Percentiles rank a stretch among this genome's conserved stretches.
Conservation (phyloP, 1,284 basidiomycete genomes). For the Ustilago tritici region DNA sequence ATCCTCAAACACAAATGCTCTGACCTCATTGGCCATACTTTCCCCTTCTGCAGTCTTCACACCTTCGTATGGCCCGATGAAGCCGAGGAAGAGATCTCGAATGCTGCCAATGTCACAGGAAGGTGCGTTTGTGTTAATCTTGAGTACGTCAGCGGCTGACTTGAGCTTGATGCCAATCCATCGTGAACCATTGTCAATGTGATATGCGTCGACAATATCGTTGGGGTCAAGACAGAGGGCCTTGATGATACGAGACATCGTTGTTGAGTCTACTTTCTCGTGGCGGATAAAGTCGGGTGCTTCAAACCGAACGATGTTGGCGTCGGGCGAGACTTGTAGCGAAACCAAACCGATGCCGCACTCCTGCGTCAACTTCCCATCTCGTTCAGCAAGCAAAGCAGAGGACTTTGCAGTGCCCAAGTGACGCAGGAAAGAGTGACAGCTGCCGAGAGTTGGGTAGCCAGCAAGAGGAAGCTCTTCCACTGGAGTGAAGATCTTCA, state of each 20-base stretch:
- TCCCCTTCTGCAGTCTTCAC: conserved; percentile 29
- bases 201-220: conserved; percentile 40
- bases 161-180: conserved; percentile 57
- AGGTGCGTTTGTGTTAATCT: conserved; percentile 28
- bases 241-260: conserved; percentile 23
- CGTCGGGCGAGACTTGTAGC: conserved; percentile 27
- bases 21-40: conserved; percentile 40
- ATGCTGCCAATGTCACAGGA: conserved; percentile 17
- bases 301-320: conserved; percentile 26
- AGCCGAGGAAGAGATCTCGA: conserved; percentile 43
- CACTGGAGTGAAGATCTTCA: conserved; percentile 60
- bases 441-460: conserved; percentile 62
- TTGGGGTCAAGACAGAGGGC: conserved; percentile 29
- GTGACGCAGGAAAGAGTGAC: conserved; percentile 46
- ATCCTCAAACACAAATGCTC: conserved; percentile 45
- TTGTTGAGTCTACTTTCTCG: conserved; percentile 36
- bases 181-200: conserved; percentile 61
- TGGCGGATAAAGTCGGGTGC: conserved; percentile 49
- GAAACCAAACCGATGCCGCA: conserved; percentile 55
- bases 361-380: conserved; percentile 50
- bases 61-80: conserved; percentile 52
- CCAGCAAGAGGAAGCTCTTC: conserved; percentile 62
- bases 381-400: conserved; percentile 2
- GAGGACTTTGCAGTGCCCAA: conserved; percentile 16
- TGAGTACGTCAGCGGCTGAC: conserved; percentile 46